phyloP scores from a whole-genome alignment of 192 early-diverging fungal genomes.

The Globomyces pollinis-pini region DNA sequence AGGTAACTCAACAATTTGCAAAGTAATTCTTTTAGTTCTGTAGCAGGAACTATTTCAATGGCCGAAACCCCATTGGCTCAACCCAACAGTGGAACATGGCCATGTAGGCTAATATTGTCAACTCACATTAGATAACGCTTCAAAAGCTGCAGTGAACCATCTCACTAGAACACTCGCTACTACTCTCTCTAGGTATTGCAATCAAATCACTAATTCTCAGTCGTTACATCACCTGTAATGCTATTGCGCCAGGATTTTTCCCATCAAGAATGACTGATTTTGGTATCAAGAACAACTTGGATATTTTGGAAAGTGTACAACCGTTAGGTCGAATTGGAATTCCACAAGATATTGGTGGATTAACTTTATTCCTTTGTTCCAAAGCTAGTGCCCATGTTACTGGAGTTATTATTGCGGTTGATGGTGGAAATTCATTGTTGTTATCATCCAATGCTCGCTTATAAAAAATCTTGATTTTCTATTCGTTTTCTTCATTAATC shows the following conservation, averaged over 20 bases:
- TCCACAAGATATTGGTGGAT: slow-evolving; percentile 80
- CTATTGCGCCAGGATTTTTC: slow-evolving; percentile 45
- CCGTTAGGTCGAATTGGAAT: slow-evolving; percentile 73
- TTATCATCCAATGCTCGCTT: too few species aligned
- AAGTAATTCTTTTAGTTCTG: too few species aligned
- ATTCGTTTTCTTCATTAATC: too few species aligned
- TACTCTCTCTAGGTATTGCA: not conserved
- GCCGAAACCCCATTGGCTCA: slow-evolving; percentile 28
- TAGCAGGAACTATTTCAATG: slow-evolving; percentile 23
- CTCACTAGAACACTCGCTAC: slow-evolving; percentile 36
- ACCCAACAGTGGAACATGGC: slow-evolving; percentile 34
- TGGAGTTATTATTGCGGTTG: slow-evolving; percentile 73
- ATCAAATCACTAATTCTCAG: not conserved
- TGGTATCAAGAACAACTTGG: slow-evolving; percentile 21
- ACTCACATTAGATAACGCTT: slow-evolving; percentile 23
- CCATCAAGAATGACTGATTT: slow-evolving; percentile 41
- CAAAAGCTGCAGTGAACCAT: slow-evolving; percentile 51
- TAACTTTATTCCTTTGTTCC: slow-evolving; percentile 69
- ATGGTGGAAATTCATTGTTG: slow-evolving; percentile 62
- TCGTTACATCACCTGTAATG: slow-evolving; percentile 33
- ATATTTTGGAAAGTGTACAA: slow-evolving; percentile 13
- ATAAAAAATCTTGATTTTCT: too few species aligned
- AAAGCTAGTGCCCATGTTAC: slow-evolving; percentile 72
- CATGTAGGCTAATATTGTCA: slow-evolving; percentile 26
- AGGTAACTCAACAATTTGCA: not conserved